A percentile compares a stretch with the other conserved stretches of the same genome.
Conservation (phyloP, 75 land plant genomes). For the Picea glauca region DNA sequence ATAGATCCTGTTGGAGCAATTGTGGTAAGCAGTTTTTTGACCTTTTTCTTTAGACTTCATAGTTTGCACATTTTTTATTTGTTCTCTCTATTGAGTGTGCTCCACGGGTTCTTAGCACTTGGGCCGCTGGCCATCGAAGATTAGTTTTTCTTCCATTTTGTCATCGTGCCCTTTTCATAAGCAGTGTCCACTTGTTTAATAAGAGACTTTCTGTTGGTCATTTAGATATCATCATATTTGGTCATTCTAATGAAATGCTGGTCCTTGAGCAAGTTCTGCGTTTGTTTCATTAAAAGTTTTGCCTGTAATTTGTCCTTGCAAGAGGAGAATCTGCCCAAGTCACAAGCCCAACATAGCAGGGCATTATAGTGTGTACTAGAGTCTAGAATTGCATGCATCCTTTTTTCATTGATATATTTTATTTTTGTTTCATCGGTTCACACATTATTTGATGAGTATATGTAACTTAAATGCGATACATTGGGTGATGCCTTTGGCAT, state of each 20-base stretch:
- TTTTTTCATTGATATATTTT: too few species aligned
- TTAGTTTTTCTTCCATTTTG: background rate
- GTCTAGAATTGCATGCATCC: too few species aligned
- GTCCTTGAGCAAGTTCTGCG: background rate
- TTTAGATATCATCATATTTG: background rate
- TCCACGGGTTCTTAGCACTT: background rate
- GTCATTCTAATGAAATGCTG: background rate
- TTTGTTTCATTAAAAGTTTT: background rate
- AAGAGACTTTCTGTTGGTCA: background rate
- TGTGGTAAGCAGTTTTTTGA: too few species aligned
- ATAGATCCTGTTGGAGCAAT: too few species aligned
- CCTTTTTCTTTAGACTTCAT: too few species aligned
- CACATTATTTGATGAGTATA: too few species aligned
- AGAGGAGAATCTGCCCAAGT: background rate
- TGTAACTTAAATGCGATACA: too few species aligned
- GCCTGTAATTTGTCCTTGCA: background rate
- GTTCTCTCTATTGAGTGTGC: too few species aligned
- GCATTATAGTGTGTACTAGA: too few species aligned
- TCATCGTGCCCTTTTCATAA: background rate
- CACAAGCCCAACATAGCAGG: background rate
- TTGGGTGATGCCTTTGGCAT: too few species aligned
- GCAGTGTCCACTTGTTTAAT: background rate
- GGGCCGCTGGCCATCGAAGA: background rate
- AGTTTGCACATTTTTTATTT: too few species aligned
- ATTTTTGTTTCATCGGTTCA: too few species aligned